Base-by-base conservation (phyloP, 2,329 filamentous ascomycete genomes). In the Alternaria gansuensis region DNA sequence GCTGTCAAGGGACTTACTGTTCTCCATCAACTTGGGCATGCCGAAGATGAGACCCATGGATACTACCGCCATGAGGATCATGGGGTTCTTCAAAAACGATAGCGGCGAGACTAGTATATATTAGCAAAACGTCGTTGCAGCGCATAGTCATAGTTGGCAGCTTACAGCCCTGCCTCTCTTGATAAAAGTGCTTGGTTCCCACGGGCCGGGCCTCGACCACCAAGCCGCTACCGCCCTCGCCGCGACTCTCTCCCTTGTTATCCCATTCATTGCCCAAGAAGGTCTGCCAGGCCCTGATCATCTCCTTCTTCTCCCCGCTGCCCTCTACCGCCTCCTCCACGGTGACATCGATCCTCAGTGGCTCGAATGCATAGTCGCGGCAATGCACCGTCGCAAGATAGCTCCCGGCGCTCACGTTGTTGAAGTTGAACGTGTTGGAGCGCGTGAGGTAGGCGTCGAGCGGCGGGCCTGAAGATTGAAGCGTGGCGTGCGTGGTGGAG, bases 1-100 rank as follows among this genome's bases (percentile, higher is more conserved):
- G 21, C 44, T 37, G 31, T 24, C 43, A n/a, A 46, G 50, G 28
- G 29, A 85, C 92, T 63, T 87, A 97, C 93, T 97, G 76, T 95
- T 97, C 51, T 98, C 93, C 82, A 98, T 88, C 55, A 99, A 79
- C 78, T 97, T 95, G 13, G 95, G 95, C 90, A 98, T 92, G 66
- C 93, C 93, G 70, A 98, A 85, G 63, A 97, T 93, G 66, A 97
- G 82, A 5, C 82, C 88, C 82, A 97, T 87, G 62, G 89, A 92
- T 37, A 95, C 88, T 33, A 96, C 79, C 4, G 90, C 93, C 82
- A 99, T 90, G 60, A 99, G 84, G 64, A 98, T 97, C 93, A 98
- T 98, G 3, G 95, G 95, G 75, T 92, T 97, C 82, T 95, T 95
- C 70, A 97, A 83, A 55, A 97, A 88, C 58, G 86, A 87, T 57